A percentile compares a stretch with the other conserved stretches of the same genome.
Conservation (phyloP, 176 grass and related monocot species). For the Panicum miliaceum region DNA sequence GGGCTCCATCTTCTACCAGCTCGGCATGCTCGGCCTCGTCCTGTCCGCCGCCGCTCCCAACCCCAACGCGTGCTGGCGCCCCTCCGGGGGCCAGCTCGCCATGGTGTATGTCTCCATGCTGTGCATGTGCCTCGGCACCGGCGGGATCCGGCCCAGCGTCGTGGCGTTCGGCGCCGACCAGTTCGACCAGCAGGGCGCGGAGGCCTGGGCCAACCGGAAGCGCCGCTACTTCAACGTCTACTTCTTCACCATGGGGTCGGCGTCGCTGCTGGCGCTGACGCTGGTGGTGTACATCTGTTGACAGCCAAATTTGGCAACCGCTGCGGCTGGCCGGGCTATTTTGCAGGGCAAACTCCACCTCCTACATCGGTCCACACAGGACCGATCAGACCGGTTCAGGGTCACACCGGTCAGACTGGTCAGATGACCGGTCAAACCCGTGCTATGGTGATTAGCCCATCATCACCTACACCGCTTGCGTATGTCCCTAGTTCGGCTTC, state of each 20-base stretch:
- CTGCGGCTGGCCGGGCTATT: no score
- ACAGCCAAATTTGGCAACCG: no score
- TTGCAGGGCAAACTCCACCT: no score
- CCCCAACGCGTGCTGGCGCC: conserved; percentile 15
- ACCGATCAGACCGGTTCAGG: no score
- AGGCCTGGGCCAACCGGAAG: not conserved
- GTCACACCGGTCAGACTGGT: no score
- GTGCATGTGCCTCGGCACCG: conserved; percentile 59
- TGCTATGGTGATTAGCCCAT: no score
- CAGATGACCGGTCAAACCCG: no score
- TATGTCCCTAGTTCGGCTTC: no score
- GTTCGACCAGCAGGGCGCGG: conserved; percentile 31
- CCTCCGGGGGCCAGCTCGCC: conserved; percentile 46
- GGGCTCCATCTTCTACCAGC: conserved; percentile 63
- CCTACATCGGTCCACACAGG: no score
- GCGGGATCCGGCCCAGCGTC: conserved; percentile 69
- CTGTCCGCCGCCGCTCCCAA: conserved; percentile 41
- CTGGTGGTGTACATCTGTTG: conserved; percentile 63
- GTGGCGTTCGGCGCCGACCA: conserved; percentile 79
- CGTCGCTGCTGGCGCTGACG: conserved; percentile 49
- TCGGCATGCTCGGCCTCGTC: conserved; percentile 62
- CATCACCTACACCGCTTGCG: no score
- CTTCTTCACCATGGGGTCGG: conserved; percentile 58
- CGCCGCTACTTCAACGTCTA: conserved; percentile 39
- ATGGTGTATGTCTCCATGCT: conserved; percentile 57